Conservation (phyloP, 2,329 filamentous ascomycete species). For the Venturiaceae sp. region DNA sequence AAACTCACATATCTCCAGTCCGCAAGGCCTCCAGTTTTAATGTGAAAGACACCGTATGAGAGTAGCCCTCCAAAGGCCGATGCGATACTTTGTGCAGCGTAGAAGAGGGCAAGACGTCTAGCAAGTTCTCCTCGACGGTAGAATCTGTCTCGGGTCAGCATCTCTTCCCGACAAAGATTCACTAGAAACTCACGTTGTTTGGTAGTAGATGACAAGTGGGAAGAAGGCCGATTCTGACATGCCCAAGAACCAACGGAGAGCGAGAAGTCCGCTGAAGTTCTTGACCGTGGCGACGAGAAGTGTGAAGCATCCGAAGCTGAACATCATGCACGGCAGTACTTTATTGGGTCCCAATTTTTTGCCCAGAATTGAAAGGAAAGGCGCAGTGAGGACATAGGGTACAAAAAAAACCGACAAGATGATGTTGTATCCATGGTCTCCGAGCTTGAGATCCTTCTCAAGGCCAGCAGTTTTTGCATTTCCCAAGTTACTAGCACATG, state of each 20-base stretch:
- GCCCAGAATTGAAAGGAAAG: conserved; percentile 54
- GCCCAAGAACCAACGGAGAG: conserved; percentile 55
- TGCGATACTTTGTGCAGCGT: conserved; percentile 66
- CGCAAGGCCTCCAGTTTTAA: conserved; percentile 36
- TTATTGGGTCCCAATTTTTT: conserved; percentile 57
- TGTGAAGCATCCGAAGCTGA: conserved; percentile 56
- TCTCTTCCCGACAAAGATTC: not conserved
- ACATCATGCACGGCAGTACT: conserved; percentile 59
- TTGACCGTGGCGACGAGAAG: conserved; percentile 45
- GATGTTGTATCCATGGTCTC: conserved; percentile 56
- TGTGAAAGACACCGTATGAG: conserved; percentile 52
- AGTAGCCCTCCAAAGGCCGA: conserved; percentile 54
- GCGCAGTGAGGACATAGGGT: conserved; percentile 62
- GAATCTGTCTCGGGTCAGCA: conserved; percentile 39
- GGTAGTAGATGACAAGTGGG: conserved; percentile 56
- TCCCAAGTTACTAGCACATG: conserved; percentile 18
- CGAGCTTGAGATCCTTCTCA: conserved; percentile 44
- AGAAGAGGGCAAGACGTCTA: conserved; percentile 62
- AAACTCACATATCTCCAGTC: conserved; percentile 49
- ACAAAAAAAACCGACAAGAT: conserved; percentile 66
- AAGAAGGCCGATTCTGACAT: conserved; percentile 62
- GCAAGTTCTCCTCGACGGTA: conserved; percentile 64
- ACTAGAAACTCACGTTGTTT: conserved; percentile 25
- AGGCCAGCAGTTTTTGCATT: conserved; percentile 36
- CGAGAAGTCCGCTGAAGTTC: conserved; percentile 58